A percentile compares a stretch with the other conserved stretches of the same genome.
Evolutionary conservation across 768 basidiomycete species (phyloP).

Genomic region (Scleroderma bovista): DNA sequence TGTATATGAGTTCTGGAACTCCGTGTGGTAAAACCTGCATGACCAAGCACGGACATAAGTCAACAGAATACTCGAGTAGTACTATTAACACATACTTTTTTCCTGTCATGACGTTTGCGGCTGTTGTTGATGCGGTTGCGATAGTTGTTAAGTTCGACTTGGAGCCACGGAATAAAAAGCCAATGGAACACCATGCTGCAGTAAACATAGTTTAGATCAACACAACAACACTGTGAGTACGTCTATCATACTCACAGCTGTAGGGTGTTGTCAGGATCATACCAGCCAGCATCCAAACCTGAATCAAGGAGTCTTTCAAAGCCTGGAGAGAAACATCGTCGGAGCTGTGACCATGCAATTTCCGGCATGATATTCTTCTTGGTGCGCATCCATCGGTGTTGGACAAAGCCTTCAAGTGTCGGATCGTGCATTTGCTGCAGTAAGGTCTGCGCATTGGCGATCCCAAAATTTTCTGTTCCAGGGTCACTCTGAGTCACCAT

Average conservation of each 20-base stretch:
- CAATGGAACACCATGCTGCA: constrained; percentile 36
- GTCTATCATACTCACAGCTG: constrained; percentile 15
- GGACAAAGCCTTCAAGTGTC: constrained; percentile 28
- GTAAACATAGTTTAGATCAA: too few species aligned
- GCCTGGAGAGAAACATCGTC: constrained; percentile 25
- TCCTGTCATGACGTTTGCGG: not conserved
- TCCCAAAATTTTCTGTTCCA: constrained; percentile 37
- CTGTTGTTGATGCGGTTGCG: constrained; percentile 1
- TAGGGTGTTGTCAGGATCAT: constrained; percentile 21
- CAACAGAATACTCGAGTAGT: too few species aligned
- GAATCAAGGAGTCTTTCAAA: constrained; percentile 32
- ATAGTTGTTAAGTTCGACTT: constrained; percentile 2
- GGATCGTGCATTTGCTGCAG: constrained; percentile 38
- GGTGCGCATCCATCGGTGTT: constrained; percentile 34
- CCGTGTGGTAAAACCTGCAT: too few species aligned
- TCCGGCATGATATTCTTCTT: constrained; percentile 42
- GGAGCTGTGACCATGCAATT: constrained; percentile 35
- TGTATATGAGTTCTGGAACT: too few species aligned
- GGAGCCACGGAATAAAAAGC: constrained; percentile 20
- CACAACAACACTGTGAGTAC: not conserved
- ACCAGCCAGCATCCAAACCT: constrained; percentile 27
- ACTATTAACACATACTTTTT: not conserved
- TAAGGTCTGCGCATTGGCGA: constrained; percentile 39
- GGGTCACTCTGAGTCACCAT: constrained; percentile 40
- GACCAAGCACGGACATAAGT: not conserved